Base-by-base conservation (phyloP, 257 asterid genomes). In the Penstemon davidsonii region DNA sequence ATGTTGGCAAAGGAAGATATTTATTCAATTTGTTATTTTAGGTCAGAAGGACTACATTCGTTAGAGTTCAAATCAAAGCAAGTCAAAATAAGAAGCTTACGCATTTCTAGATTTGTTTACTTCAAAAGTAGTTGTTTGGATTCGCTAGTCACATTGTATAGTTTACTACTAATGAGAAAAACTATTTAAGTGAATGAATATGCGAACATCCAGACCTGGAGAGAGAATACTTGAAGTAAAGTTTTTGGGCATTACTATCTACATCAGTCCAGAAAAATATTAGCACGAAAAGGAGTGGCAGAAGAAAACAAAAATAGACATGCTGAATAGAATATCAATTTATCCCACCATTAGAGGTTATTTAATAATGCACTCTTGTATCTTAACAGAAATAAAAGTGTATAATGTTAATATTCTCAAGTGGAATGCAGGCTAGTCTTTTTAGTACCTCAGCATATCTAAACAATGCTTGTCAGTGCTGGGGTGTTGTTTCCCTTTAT, bases 381-480 rank as follows among this genome's bases (percentile, higher is more conserved):
- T 61, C 33, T 68, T 49, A 37, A 56, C 13, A 51, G 44, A 73
- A 37, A 40, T 59, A 60, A 55, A 56, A 69, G 46, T 49, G 68
- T 38, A 64, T 19, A 65, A 72, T 61, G 54, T 55, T 66, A 58
- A 18, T 33, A 33, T 50, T 56, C 60, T 69, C 58, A 9, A 39
- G 45, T 58, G 64, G 56, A 38, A 62, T 40, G 38, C 46, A 52
- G 53, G 56, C 49, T 39, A 43, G 4, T 54, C 37, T 37, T 51
- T 69, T 75, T 60, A 66, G 70, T 90, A 92, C 98, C 98, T 90
- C 69, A 93, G 85, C 79, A 80, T 66, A 79, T 90, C 97, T 80
- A 93, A 75, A 72, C 97, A 86, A 77, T 85, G 92, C 64, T 90
- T 93, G 81, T 87, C 97, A 6, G 99, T 93, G 72, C 99, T 93